Base-by-base conservation (phyloP, 495 filamentous ascomycete genomes). In the Hypoxylon subgilvum region DNA sequence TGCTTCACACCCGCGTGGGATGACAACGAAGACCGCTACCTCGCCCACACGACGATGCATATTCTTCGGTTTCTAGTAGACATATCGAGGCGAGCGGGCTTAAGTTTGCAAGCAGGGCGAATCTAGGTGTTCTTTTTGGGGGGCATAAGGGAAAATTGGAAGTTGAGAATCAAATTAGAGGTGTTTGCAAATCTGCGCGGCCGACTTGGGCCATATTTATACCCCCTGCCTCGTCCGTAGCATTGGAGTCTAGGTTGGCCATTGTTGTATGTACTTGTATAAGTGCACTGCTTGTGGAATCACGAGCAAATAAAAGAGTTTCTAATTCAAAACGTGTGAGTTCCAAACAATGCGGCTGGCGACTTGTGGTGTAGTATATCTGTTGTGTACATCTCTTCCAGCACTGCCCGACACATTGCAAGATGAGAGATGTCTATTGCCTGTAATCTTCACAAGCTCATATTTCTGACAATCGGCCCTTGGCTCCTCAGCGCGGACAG, bases 181-280 rank as follows among this genome's bases (percentile, higher is more conserved):
- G 49, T 53, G 31, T 49, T 54, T n/a, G 30, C 47, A 44, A 34
- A 53, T 28, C 19, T 54, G 38, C 39, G 31, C 50, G 55, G 54
- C 47, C 48, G 52, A 48, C 52, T 44, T 63, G 36, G 32, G 31
- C 52, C 50, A 27, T 27, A 44, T 36, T 41, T 57, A 52, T 57
- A 56, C 49, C 54, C 61, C 13, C 49, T 60, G 45, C 43, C 40
- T 57, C 45, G 40, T 36, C 32, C 45, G 45, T 59, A 54, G 55
- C 50, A 52, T 38, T 35, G 56, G 50, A 49, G 56, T 47, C 59
- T 55, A 54, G 61, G 61, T 51, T 51, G 62, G 57, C 45, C 52
- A 51, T 45, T n/a, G 52, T 56, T 63, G 54, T 59, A 52, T 65
- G 50, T 54, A 61, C 25, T n/a, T 61, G 57, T 55, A 61, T 54